These are phyloP conservation scores for Cercospora zeae-maydis DNA, from an alignment of 2,329 filamentous ascomycete species.

Conservation along the genomic window DNA sequence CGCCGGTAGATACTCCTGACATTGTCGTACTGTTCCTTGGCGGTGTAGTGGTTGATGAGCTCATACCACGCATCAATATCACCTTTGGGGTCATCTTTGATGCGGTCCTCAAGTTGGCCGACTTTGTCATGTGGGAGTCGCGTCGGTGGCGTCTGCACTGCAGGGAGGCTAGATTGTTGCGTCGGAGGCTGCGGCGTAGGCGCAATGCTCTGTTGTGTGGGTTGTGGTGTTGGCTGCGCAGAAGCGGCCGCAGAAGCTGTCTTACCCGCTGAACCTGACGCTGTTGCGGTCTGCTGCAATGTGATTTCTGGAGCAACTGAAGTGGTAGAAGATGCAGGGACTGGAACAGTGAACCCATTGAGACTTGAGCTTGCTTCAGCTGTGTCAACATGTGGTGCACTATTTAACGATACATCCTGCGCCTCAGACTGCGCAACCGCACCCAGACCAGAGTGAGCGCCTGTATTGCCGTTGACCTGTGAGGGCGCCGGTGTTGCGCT, in stretches of 20 bases:
- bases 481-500: slow-evolving; percentile 24
- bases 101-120: slow-evolving; percentile 80
- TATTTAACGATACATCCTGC: slow-evolving; percentile 60
- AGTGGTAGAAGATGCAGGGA: slow-evolving; percentile 29
- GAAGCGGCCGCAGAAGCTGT: slow-evolving; percentile 30
- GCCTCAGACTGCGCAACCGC: slow-evolving; percentile 28
- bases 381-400: slow-evolving; percentile 39
- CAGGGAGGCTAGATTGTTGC: slow-evolving; percentile 13
- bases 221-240: slow-evolving; percentile 18
- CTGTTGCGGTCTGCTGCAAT: slow-evolving; percentile 33
- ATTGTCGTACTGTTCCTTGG: slow-evolving; percentile 76
- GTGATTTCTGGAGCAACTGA: slow-evolving; percentile 28
- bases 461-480: slow-evolving; percentile 29
- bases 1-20: slow-evolving; percentile 76
- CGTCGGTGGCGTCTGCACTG: slow-evolving; percentile 18
- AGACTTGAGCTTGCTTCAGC: slow-evolving; percentile 34
- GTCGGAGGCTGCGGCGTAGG: slow-evolving; percentile 17
- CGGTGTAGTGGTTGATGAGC: slow-evolving; percentile 79
- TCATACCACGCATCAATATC: slow-evolving; percentile 89
- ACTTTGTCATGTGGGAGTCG: slow-evolving; percentile 69
- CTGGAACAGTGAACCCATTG: slow-evolving; percentile 35
- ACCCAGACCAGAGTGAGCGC: slow-evolving; percentile 28
- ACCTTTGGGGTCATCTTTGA: slow-evolving; percentile 87
- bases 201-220: slow-evolving; percentile 16
- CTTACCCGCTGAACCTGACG: slow-evolving; percentile 28